Evolutionary conservation across 345 rosid genomes (phyloP).

Genomic region (Arabis hirsuta): DNA sequence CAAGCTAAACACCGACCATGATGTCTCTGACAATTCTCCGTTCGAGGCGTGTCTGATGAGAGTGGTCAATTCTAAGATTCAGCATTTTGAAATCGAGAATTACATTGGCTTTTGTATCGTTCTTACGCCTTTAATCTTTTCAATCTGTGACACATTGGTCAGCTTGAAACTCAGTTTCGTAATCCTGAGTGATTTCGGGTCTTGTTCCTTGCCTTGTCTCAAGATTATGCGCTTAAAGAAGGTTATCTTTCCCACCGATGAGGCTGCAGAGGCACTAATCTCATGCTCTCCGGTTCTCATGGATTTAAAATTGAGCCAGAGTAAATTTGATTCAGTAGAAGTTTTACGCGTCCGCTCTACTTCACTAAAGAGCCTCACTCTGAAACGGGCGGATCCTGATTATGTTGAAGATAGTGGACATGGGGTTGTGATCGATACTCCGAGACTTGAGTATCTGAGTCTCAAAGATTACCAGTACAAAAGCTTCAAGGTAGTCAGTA

Average conservation of each 20-base stretch:
- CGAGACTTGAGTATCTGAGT: conserved; percentile 19
- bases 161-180: conserved; percentile 26
- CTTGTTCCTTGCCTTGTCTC: conserved; percentile 17
- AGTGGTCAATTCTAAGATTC: conserved; percentile 21
- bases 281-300: conserved; percentile 22
- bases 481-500: conserved; percentile 3
- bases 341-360: conserved; percentile 14
- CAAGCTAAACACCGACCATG: conserved; percentile 26
- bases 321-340: background rate
- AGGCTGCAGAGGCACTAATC: background rate
- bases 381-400: conserved; percentile 9
- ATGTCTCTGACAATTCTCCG: background rate
- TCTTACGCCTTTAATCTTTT: background rate
- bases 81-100: conserved; percentile 26
- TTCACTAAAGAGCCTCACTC: conserved; percentile 25
- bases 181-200: background rate
- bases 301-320: conserved; percentile 3
- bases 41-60: conserved; percentile 7
- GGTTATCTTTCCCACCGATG: background rate
- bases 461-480: conserved; percentile 10
- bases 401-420: background rate
- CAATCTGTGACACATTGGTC: conserved; percentile 6
- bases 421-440: conserved; percentile 17
- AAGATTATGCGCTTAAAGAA: background rate
- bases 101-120: background rate